Percentiles rank a stretch among this genome's conserved stretches.
Conservation (phyloP, 2,329 filamentous ascomycete genomes). For the Sporothrix globosa region DNA sequence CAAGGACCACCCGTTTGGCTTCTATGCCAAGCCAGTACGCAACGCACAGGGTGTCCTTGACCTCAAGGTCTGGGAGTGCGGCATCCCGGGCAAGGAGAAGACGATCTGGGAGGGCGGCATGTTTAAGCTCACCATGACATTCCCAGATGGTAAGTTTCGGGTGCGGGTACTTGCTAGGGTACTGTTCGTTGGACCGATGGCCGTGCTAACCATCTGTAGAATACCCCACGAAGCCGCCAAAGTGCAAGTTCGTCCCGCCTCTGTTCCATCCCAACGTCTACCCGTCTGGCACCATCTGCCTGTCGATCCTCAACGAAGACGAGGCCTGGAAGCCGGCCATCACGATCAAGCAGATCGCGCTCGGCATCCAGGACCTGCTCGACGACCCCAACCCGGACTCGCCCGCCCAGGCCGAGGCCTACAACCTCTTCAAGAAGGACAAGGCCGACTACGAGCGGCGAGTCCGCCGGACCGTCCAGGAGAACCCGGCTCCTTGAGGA, state of each 20-base stretch:
- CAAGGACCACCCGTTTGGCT: constrained; percentile 94
- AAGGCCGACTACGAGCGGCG: constrained; percentile 83
- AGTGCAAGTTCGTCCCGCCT: constrained; percentile 87
- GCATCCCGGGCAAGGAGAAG: constrained; percentile 92
- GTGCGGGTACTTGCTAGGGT: neutral
- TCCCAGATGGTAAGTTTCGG: constrained; percentile 77
- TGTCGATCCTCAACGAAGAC: constrained; percentile 97
- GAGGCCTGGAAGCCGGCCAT: constrained; percentile 99
- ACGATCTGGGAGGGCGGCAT: constrained; percentile 98
- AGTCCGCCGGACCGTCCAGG: constrained; percentile 81
- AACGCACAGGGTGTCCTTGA: constrained; percentile 81
- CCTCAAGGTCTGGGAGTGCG: constrained; percentile 94
- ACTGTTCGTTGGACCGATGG: neutral
- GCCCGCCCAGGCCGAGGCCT: constrained; percentile 94
- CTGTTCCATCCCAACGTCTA: constrained; percentile 99
- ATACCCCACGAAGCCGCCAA: constrained; percentile 97
- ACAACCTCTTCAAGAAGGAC: constrained; percentile 95
- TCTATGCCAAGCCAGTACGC: constrained; percentile 87
- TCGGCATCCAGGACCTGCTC: constrained; percentile 93
- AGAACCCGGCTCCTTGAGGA: constrained; percentile 75
- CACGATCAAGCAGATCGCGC: constrained; percentile 94
- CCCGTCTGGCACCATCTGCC: constrained; percentile 93
- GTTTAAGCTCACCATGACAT: constrained; percentile 90
- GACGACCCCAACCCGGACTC: constrained; percentile 97
- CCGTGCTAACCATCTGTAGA: constrained; percentile 58